Evolutionary conservation across 768 basidiomycete genomes (phyloP), one percentile per base, ranked within the genome.

Genomic region (Botryobasidium botryosum): DNA sequence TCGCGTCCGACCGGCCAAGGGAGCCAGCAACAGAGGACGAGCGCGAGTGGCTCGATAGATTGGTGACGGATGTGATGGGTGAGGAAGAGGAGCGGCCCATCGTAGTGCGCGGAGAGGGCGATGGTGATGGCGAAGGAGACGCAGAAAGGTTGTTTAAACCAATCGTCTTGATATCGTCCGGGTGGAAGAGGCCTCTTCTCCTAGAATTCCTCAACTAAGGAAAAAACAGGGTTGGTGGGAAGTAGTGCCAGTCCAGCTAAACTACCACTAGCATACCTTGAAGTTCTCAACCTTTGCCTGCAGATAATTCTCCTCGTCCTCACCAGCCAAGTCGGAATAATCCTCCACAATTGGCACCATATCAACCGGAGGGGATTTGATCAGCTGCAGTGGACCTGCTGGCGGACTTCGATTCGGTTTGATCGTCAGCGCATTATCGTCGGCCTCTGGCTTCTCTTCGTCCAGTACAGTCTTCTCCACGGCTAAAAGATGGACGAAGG

Each of bases 241-340:
- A 8, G 13, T 23, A 21, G 25, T 7, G 32, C 13, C 7, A 32
- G 20, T n/a, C 33, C 2, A 23, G 37, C 20, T 12, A 23, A n/a
- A 10, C 21, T 26, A 26, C 41, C 6, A 53, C 65, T 35, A n/a
- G n/a, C n/a, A n/a, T 42, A 83, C 82, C 70, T 78, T 86, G 60
- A 91, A 84, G 59, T 81, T 74, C 0, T 78, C 77, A 12, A 94
- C 75, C 61, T 88, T 88, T 52, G 75, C 75, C 52, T 78, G 70
- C 41, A 92, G 59, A 24, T 65, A 63, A 24, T 65, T 61, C 54
- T 80, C 81, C 32, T 83, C 82, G 50, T 84, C 88, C 13, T 79
- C 83, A n/a, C 68, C 64, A 20, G 74, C 76, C 32, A 92, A 61
- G 56, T 96, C 91, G 5, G 87, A 91, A 56, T 88, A 91, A 59